Conservation (phyloP, 306 rosid species). For the Crataegus laevigata region DNA sequence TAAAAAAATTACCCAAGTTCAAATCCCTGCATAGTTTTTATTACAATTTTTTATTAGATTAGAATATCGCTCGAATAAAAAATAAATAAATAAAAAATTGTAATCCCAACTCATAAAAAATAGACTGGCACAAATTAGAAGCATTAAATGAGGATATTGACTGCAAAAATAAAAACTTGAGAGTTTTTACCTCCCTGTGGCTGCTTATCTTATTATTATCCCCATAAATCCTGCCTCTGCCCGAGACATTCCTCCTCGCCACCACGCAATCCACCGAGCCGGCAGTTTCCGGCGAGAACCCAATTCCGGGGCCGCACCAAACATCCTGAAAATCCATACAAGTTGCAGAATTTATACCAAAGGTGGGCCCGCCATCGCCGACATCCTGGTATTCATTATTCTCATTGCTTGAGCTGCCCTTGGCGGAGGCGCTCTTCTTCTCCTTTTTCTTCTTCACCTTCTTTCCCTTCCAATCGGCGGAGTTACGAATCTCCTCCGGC, state of each 20-base stretch:
- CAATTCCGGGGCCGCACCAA: constrained; percentile 97
- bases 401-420: constrained; percentile 11
- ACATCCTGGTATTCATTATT: constrained; percentile 18
- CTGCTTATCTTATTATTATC: constrained; percentile 31
- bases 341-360: constrained; percentile 24
- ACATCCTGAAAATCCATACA: constrained; percentile 80
- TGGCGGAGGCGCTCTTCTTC: constrained; percentile 24
- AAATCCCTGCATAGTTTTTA: not conserved
- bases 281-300: constrained; percentile 60
- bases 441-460: constrained; percentile 52
- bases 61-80: no score
- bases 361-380: constrained; percentile 31
- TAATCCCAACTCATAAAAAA: not conserved
- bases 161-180: not conserved
- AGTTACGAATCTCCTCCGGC: constrained; percentile 67
- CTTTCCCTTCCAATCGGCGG: constrained; percentile 77
- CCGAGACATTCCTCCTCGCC: constrained; percentile 53
- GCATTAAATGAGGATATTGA: not conserved
- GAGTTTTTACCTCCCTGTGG: constrained; percentile 52
- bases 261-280: constrained; percentile 78
- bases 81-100: no score
- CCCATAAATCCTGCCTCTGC: constrained; percentile 70
- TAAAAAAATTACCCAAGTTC: no score
- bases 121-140: not conserved
- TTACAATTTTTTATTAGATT: no score